Evolutionary conservation across 139 green algal species (phyloP).

Genomic region (Ulvella scutata): DNA sequence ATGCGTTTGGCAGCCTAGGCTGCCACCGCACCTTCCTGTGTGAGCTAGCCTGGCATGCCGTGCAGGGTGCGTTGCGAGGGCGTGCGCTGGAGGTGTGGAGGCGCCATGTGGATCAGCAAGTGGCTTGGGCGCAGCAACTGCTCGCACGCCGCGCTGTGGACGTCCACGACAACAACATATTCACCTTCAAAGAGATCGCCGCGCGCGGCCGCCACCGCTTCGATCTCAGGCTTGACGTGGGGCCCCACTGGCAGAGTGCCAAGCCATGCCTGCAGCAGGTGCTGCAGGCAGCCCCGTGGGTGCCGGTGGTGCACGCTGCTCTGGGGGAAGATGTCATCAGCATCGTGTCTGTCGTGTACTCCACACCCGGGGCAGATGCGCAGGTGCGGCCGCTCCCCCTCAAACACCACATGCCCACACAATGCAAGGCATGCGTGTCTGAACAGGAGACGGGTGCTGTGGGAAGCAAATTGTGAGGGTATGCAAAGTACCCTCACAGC

Average conservation of each 20-base stretch:
- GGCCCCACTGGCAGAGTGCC: constrained; percentile 1
- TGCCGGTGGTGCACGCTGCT: not conserved
- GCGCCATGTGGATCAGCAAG: not conserved
- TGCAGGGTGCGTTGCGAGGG: not conserved
- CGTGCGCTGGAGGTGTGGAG: not conserved
- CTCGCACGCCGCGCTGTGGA: not conserved
- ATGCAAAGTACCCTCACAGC: too few species aligned
- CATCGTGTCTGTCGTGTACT: not conserved
- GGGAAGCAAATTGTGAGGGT: too few species aligned
- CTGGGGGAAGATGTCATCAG: not conserved
- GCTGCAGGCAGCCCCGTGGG: not conserved
- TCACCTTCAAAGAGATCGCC: not conserved
- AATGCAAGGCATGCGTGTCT: too few species aligned
- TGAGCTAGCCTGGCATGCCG: too few species aligned
- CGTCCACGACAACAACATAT: not conserved
- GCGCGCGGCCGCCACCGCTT: not conserved
- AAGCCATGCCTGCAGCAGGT: not conserved
- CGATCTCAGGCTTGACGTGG: not conserved
- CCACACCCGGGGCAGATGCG: not conserved
- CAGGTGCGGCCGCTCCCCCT: not conserved
- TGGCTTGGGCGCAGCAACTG: not conserved
- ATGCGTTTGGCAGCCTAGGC: too few species aligned
- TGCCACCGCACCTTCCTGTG: not conserved
- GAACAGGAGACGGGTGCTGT: too few species aligned
- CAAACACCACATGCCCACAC: not conserved